phyloP scores from a whole-genome alignment of 1,139 yeast genomes.

The Suhomyces atakaporum region DNA sequence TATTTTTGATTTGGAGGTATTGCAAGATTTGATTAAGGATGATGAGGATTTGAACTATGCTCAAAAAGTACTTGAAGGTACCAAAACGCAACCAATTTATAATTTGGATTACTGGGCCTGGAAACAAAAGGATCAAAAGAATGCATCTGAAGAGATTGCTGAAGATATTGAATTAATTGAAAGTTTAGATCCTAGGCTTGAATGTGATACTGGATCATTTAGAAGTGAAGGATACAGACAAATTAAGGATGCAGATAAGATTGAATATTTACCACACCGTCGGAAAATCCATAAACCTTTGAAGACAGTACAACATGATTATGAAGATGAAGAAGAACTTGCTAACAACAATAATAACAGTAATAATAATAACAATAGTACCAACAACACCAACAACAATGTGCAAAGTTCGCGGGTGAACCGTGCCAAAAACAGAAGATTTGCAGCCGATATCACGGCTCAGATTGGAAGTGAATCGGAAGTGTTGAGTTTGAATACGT shows the following conservation, averaged over 20 bases:
- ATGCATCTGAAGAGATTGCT: slow-evolving; percentile 26
- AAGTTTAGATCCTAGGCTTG: slow-evolving; percentile 38
- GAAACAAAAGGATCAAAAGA: slow-evolving; percentile 48
- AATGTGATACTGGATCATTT: slow-evolving; percentile 61
- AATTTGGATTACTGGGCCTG: slow-evolving; percentile 68
- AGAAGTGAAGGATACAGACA: slow-evolving; percentile 75
- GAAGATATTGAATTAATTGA: slow-evolving; percentile 32
- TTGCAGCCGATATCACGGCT: slow-evolving; percentile 87
- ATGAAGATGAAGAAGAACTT: slow-evolving; percentile 43
- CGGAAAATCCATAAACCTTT: slow-evolving; percentile 55
- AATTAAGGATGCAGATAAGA: slow-evolving; percentile 71
- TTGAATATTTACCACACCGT: slow-evolving; percentile 78
- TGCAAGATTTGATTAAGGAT: slow-evolving; percentile 64
- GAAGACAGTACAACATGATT: slow-evolving; percentile 59
- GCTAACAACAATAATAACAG: slow-evolving; percentile 23
- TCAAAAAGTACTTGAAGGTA: slow-evolving; percentile 41
- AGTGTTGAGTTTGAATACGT: slow-evolving; percentile 69
- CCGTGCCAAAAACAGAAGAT: slow-evolving; percentile 84
- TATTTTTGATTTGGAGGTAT: slow-evolving; percentile 46
- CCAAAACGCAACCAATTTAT: slow-evolving; percentile 29
- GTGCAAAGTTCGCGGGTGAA: slow-evolving; percentile 78
- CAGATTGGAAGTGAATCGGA: slow-evolving; percentile 85
- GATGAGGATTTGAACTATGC: slow-evolving; percentile 69
- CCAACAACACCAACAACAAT: slow-evolving; percentile 4
- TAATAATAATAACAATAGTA: slow-evolving; percentile 17